Percentiles rank a stretch among this genome's conserved stretches.
Evolutionary conservation across 139 green algal species (phyloP).

Genomic region (Chlamydomonas sphaeroides): DNA sequence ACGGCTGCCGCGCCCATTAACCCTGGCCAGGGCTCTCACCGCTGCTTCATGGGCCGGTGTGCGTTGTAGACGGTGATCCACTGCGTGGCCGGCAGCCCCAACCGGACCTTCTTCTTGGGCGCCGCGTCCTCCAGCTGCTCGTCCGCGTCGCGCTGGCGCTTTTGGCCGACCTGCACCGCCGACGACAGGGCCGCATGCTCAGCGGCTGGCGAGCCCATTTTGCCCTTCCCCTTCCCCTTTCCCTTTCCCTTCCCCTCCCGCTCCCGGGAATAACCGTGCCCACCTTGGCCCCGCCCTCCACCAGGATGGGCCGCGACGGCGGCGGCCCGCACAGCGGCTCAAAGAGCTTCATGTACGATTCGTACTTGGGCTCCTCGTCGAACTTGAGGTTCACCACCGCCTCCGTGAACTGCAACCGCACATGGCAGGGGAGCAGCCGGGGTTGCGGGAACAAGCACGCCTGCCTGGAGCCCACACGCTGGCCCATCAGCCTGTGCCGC

Average conservation of each 20-base stretch:
- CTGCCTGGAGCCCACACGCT: too few relatives aligned
- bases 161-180: constrained; percentile 85
- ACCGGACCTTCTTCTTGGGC: constrained; percentile 94
- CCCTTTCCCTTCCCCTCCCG: too few relatives aligned
- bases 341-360: constrained; percentile 90
- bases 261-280: too few relatives aligned
- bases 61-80: constrained; percentile 99
- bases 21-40: constrained; percentile 64
- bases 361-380: constrained; percentile 97
- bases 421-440: too few relatives aligned
- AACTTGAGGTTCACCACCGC: constrained; percentile 98
- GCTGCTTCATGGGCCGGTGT: constrained; percentile 98
- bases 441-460: too few relatives aligned
- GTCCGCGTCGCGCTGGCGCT: constrained; percentile 82
- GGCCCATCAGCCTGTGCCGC: too few relatives aligned
- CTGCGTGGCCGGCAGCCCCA: constrained; percentile 96
- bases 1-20: too few relatives aligned
- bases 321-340: constrained; percentile 91
- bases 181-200: too few relatives aligned
- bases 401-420: constrained; percentile 94
- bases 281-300: constrained; percentile 69
- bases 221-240: too few relatives aligned
- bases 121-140: constrained; percentile 79
- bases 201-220: too few relatives aligned
- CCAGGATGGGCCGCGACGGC: constrained; percentile 85